Conservation (phyloP, 371 early-diverging fungal species). For the Circinella minor region DNA sequence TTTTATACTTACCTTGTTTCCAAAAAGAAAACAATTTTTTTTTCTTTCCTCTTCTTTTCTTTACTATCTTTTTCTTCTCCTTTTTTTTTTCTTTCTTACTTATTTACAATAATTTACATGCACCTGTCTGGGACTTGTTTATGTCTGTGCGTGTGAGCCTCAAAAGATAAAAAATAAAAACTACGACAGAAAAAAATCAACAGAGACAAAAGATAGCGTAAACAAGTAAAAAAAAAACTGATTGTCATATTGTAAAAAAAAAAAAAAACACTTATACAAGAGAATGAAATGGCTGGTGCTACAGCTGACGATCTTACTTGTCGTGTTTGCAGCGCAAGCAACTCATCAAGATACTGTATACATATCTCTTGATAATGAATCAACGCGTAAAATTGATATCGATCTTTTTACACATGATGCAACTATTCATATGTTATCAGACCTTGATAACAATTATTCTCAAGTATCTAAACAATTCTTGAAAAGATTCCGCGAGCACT, state of each 20-base stretch:
- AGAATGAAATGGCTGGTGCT: constrained; percentile 8
- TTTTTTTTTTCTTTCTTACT: no score
- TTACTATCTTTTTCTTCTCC: neutral
- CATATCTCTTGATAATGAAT: neutral
- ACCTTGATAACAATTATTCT: constrained; percentile 28
- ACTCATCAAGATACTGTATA: neutral
- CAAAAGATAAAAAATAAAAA: no score
- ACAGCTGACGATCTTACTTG: neutral
- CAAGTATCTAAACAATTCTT: constrained; percentile 33
- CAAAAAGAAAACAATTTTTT: no score
- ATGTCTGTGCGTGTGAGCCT: no score
- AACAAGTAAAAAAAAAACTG: neutral
- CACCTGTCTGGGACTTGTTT: no score
- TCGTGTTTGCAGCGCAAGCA: constrained; percentile 9
- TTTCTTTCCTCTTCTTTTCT: constrained; percentile 5
- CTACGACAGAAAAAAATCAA: no score
- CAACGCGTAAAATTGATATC: constrained; percentile 21
- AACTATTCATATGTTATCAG: constrained; percentile 29
- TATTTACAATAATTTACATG: no score
- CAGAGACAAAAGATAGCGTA: neutral
- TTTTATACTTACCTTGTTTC: no score
- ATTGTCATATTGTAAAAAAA: neutral
- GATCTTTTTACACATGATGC: constrained; percentile 27
- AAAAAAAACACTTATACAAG: neutral
- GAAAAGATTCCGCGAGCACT: constrained; percentile 24